Evolutionary conservation across 2,329 filamentous ascomycete species (phyloP).

Genomic region (Phaeosphaeriaceae sp.): DNA sequence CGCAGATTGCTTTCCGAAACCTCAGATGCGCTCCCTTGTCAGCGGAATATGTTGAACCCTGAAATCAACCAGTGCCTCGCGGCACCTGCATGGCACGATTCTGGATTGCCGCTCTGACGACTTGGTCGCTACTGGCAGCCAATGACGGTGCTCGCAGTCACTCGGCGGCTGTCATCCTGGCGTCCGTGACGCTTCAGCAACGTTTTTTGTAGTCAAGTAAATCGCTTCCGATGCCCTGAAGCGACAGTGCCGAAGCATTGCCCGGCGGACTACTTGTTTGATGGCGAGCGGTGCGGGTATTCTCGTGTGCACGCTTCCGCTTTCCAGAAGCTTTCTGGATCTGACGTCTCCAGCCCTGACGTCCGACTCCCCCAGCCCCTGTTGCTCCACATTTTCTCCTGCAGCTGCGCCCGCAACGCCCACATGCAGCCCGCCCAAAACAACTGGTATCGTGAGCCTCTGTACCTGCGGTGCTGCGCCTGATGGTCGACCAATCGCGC

Average conservation of each 20-base stretch:
- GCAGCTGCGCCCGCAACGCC: conserved; percentile 18
- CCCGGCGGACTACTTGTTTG: conserved; percentile 8
- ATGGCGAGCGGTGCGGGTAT: conserved; percentile 5
- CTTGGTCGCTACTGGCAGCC: conserved; percentile 34
- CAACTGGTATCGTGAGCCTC: neutral
- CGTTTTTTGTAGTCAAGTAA: conserved; percentile 40
- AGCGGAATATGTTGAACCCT: conserved; percentile 16
- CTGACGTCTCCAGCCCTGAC: conserved; percentile 4
- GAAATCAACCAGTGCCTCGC: conserved; percentile 14
- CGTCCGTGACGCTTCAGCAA: conserved; percentile 23
- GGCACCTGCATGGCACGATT: conserved; percentile 25
- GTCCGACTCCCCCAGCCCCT: neutral
- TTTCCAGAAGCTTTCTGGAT: conserved; percentile 13
- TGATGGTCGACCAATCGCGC: conserved; percentile 16
- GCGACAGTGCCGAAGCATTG: conserved; percentile 13
- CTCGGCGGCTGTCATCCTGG: conserved; percentile 35
- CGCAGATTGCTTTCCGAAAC: conserved; percentile 2
- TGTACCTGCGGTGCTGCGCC: neutral
- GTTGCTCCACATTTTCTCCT: conserved; percentile 30
- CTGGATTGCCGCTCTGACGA: conserved; percentile 25
- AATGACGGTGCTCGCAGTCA: conserved; percentile 26
- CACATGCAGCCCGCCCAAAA: conserved; percentile 8
- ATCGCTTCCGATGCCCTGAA: conserved; percentile 16
- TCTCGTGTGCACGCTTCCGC: neutral
- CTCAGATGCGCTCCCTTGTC: conserved; percentile 7